These are phyloP conservation scores for Clitopilus hobsonii DNA, from an alignment of 768 basidiomycete genomes.

Conservation along the genomic window DNA sequence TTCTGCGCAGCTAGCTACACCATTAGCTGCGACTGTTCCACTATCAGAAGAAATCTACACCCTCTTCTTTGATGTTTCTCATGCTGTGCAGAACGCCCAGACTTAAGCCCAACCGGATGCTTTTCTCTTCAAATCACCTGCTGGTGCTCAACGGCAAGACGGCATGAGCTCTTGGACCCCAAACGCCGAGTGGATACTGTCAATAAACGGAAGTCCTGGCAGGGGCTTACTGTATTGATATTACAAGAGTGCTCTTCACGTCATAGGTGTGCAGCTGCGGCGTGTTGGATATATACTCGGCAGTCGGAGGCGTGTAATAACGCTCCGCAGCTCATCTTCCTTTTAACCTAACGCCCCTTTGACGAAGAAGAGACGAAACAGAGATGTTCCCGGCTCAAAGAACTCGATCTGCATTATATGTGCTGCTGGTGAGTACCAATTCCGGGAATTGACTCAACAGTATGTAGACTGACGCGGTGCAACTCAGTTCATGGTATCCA, in stretches of 20 bases:
- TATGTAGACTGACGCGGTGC: not conserved
- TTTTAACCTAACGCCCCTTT: too few species aligned
- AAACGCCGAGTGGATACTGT: not conserved
- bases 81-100: too few species aligned
- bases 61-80: too few species aligned
- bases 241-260: not conserved
- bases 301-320: not conserved
- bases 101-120: not conserved
- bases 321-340: not conserved
- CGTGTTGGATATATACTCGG: not conserved
- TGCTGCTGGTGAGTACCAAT: not conserved
- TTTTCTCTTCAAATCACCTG: not conserved
- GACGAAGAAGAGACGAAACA: not conserved
- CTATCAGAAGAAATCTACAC: too few species aligned
- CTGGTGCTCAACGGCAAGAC: not conserved
- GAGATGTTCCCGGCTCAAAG: not conserved
- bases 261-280: not conserved
- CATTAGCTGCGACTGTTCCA: too few species aligned
- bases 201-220: not conserved
- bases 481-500: not conserved
- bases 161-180: not conserved
- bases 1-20: too few species aligned
- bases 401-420: not conserved
- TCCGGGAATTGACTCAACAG: not conserved
- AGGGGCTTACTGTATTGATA: not conserved